Evolutionary conservation across 2,329 filamentous ascomycete genomes (phyloP).

Genomic region (Penicillium sp.): DNA sequence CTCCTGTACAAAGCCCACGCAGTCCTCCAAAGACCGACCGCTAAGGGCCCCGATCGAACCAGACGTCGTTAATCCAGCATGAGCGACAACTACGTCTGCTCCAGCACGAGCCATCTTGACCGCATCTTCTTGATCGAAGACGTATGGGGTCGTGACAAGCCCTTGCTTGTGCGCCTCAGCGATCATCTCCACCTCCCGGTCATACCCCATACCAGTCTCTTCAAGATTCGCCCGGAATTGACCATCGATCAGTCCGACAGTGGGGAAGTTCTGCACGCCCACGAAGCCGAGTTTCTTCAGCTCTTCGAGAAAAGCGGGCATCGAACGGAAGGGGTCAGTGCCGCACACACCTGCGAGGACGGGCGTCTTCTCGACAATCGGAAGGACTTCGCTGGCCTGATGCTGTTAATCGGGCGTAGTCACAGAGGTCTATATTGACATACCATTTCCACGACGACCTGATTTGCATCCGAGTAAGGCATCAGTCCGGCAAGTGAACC

Average conservation of each 20-base stretch:
- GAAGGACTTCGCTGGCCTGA: constrained; percentile 63
- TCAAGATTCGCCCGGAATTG: constrained; percentile 66
- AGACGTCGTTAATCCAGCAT: constrained; percentile 66
- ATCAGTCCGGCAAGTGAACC: constrained; percentile 68
- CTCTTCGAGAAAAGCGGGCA: constrained; percentile 59
- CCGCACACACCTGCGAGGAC: constrained; percentile 70
- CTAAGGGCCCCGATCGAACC: constrained; percentile 64
- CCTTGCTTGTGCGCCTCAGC: constrained; percentile 57
- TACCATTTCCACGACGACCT: constrained; percentile 68
- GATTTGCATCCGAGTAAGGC: constrained; percentile 70
- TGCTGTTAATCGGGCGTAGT: neutral
- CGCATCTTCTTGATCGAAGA: constrained; percentile 63
- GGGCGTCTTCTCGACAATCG: constrained; percentile 61
- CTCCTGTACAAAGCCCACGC: constrained; percentile 59
- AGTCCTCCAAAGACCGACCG: constrained; percentile 63
- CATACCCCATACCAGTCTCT: constrained; percentile 70
- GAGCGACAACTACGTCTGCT: constrained; percentile 65
- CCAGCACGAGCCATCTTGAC: constrained; percentile 62
- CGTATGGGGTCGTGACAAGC: constrained; percentile 67
- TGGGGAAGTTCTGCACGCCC: constrained; percentile 72
- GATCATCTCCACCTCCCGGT: constrained; percentile 66
- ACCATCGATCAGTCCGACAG: constrained; percentile 68
- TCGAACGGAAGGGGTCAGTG: constrained; percentile 66
- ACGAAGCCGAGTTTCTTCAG: constrained; percentile 63
- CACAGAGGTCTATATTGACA: constrained; percentile 2